These are phyloP conservation scores for Rhizophlyctis rosea DNA, from an alignment of 192 early-diverging fungal genomes.

Conservation along the genomic window DNA sequence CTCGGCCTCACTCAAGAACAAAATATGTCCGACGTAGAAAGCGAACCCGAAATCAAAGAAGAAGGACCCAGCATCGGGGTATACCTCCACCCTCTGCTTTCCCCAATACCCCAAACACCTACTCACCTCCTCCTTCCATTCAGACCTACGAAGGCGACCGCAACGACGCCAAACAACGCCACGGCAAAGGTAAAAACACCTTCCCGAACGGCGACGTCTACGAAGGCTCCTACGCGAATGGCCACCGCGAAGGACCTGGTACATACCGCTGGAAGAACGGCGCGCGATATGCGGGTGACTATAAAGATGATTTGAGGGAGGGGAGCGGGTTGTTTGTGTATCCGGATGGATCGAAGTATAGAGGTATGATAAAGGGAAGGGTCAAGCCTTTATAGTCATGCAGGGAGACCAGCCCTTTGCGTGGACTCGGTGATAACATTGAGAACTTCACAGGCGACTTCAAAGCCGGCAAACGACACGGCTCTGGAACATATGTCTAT, in stretches of 20 bases:
- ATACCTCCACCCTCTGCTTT: conserved; percentile 7
- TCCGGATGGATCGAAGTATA: conserved; percentile 54
- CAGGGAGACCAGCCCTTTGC: no score
- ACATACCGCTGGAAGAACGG: conserved; percentile 51
- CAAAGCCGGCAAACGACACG: conserved; percentile 46
- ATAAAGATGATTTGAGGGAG: conserved; percentile 41
- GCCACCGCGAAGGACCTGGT: conserved; percentile 44
- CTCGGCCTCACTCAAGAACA: no score
- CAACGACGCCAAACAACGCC: conserved; percentile 46
- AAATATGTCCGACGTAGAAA: conserved; percentile 52
- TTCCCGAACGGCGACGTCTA: conserved; percentile 60
- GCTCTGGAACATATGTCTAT: conserved; percentile 50
- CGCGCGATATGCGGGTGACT: conserved; percentile 51
- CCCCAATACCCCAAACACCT: background rate
- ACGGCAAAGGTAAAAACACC: conserved; percentile 55
- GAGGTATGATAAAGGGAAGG: conserved; percentile 26
- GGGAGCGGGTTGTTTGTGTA: conserved; percentile 55
- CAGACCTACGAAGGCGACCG: conserved; percentile 59
- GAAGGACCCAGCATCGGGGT: conserved; percentile 46
- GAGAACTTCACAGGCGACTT: conserved; percentile 38
- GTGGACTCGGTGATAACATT: no score
- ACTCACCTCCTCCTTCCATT: background rate
- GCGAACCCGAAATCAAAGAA: conserved; percentile 41
- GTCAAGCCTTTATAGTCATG: background rate
- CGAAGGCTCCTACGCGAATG: conserved; percentile 44